Evolutionary conservation across 225 moss, liverwort and hornwort genomes (phyloP).

Genomic region (Pseudoscleropodium purum): DNA sequence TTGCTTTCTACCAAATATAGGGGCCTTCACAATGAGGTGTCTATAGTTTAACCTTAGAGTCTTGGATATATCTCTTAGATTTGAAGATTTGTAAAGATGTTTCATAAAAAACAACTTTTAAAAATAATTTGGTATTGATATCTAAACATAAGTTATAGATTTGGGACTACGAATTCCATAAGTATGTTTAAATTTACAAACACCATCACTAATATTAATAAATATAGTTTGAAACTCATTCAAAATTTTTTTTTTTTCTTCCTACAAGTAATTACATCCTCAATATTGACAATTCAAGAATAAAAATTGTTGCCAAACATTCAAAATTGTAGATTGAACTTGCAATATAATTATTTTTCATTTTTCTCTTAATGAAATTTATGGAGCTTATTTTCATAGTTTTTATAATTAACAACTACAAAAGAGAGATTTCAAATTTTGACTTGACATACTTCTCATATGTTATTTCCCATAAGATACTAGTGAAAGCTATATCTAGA

Average conservation of each 20-base stretch:
- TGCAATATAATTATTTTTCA: not conserved
- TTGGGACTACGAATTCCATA: not conserved
- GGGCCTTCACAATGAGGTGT: not conserved
- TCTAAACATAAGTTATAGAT: not conserved
- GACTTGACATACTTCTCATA: not conserved
- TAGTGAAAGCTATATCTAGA: not conserved
- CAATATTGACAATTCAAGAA: not conserved
- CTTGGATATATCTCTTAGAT: too few species aligned
- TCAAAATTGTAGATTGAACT: not conserved
- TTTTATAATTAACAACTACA: not conserved
- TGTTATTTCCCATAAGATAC: not conserved
- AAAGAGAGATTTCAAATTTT: not conserved
- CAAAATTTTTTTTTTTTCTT: not conserved
- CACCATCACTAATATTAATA: not conserved
- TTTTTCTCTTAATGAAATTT: not conserved
- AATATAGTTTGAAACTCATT: fast-evolving
- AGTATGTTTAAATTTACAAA: not conserved
- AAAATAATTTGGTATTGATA: not conserved
- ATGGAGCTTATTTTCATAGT: fast-evolving
- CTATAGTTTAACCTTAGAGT: not conserved
- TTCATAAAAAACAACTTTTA: not conserved
- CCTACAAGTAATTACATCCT: not conserved
- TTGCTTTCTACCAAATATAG: not conserved
- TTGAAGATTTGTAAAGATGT: not conserved
- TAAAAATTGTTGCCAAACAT: not conserved